phyloP scores from a whole-genome alignment of 768 basidiomycete species.

The Auricularia heimuer region DNA sequence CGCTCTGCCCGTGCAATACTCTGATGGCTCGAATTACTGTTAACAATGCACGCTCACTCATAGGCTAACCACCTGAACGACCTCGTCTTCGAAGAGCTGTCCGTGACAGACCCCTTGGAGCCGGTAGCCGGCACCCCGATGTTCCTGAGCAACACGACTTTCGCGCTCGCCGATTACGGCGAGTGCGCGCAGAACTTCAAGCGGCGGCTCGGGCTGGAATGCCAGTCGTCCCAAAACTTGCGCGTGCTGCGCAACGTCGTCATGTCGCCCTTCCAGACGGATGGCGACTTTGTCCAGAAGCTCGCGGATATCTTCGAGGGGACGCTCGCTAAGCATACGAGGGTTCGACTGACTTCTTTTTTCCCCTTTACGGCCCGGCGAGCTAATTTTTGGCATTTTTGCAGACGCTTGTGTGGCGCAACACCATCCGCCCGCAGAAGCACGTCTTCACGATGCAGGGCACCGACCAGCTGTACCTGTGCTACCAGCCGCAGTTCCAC shows the following conservation, averaged over 20 bases:
- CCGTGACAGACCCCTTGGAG: slow-evolving; percentile 21
- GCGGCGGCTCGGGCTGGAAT: slow-evolving; percentile 24
- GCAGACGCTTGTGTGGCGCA: slow-evolving; percentile 20
- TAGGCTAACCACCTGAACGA: slow-evolving; percentile 31
- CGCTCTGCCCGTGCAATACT: too few species aligned
- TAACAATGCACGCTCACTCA: too few species aligned
- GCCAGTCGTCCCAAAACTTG: slow-evolving; percentile 20
- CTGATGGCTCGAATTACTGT: too few species aligned
- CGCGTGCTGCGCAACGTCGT: slow-evolving; percentile 28
- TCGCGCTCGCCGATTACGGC: slow-evolving; percentile 27
- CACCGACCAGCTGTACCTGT: slow-evolving; percentile 22
- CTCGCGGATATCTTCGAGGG: slow-evolving; percentile 26
- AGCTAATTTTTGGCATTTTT: neutral
- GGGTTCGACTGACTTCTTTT: neutral
- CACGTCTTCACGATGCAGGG: slow-evolving; percentile 32
- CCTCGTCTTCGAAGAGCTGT: slow-evolving; percentile 30
- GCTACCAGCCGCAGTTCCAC: slow-evolving; percentile 18
- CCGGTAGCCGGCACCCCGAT: slow-evolving; percentile 16
- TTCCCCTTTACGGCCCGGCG: too few species aligned
- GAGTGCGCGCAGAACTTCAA: slow-evolving; percentile 27
- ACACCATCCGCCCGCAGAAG: slow-evolving; percentile 21
- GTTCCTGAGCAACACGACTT: slow-evolving; percentile 23
- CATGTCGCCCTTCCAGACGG: slow-evolving; percentile 31
- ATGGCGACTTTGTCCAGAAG: neutral
- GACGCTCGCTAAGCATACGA: slow-evolving; percentile 23